Evolutionary conservation across 306 rosid genomes (phyloP).

Genomic region (Begonia fuchsioides): DNA sequence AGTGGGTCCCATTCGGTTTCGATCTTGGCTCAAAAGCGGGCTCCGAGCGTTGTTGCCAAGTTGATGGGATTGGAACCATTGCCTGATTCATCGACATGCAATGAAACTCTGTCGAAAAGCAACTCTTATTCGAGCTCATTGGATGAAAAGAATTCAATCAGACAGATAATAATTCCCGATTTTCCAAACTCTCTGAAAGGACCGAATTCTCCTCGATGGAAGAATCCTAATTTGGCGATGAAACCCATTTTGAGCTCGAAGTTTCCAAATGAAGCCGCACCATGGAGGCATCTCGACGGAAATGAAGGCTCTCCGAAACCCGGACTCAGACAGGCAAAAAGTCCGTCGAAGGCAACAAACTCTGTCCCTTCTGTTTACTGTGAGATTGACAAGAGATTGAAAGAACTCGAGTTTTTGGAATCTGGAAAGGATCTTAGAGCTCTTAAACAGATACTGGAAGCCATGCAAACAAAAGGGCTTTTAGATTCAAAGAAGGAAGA

Average conservation of each 20-base stretch:
- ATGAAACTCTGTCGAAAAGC: constrained; percentile 1
- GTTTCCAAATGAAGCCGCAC: constrained; percentile 84
- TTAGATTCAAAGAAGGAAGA: too few relatives aligned
- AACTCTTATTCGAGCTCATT: constrained; percentile 17
- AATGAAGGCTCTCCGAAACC: constrained; percentile 35
- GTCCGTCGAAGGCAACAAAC: constrained; percentile 27
- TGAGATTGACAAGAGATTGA: constrained; percentile 77
- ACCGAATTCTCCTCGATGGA: constrained; percentile 60
- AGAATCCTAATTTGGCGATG: constrained; percentile 60
- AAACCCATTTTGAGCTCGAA: constrained; percentile 67
- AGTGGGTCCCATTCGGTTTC: constrained; percentile 20
- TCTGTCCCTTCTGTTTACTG: constrained; percentile 34
- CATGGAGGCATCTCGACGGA: constrained; percentile 80
- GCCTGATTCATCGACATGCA: constrained; percentile 36
- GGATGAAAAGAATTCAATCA: constrained; percentile 21
- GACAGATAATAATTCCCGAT: constrained; percentile 21
- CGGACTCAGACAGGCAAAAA: constrained; percentile 21
- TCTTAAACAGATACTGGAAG: constrained; percentile 85
- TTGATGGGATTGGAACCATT: constrained; percentile 90
- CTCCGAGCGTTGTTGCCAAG: too few relatives aligned
- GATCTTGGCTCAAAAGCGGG: constrained; percentile 37
- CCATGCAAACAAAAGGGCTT: constrained; percentile 79
- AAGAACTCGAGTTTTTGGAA: constrained; percentile 75
- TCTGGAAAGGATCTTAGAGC: too few relatives aligned
- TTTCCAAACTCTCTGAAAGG: constrained; percentile 31